These are phyloP conservation scores for Neopestalotiopsis sp. DNA, from an alignment of 2,329 filamentous ascomycete species.

Conservation along the genomic window DNA sequence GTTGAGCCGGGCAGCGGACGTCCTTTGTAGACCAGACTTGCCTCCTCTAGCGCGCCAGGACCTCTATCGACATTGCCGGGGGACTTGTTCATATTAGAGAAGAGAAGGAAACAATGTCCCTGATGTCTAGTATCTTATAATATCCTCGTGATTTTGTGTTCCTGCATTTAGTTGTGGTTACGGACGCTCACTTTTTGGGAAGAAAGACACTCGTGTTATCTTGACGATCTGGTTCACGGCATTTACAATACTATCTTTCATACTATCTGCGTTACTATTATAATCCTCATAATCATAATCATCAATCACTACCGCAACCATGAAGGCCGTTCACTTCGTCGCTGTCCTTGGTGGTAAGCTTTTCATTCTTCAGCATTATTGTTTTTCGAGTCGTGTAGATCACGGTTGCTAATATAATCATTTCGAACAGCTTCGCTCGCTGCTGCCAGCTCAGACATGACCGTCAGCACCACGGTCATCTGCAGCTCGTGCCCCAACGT, in stretches of 20 bases:
- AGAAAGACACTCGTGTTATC: neutral
- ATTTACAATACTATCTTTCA: neutral
- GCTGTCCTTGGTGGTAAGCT: neutral
- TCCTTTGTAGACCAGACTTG: neutral
- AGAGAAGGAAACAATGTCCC: too few species aligned
- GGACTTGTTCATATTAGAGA: too few species aligned
- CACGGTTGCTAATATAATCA: neutral
- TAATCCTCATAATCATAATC: neutral
- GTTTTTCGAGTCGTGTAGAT: neutral
- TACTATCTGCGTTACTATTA: neutral
- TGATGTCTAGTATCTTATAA: neutral
- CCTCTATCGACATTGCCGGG: too few species aligned
- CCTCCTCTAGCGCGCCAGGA: neutral
- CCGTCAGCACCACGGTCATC: conserved; percentile 7
- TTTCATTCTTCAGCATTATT: neutral
- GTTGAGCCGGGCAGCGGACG: neutral
- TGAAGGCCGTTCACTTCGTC: neutral
- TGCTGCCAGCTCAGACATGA: neutral
- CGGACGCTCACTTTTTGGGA: neutral
- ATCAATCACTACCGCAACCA: neutral
- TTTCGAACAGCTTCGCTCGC: conserved; percentile 1
- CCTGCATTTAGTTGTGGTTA: neutral
- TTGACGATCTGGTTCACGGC: neutral
- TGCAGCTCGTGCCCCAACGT: conserved; percentile 2
- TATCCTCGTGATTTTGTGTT: neutral